Evolutionary conservation across 1,139 yeast species (phyloP), one percentile per base, ranked within the genome.

Genomic region (Wickerhamiella pararugosa): DNA sequence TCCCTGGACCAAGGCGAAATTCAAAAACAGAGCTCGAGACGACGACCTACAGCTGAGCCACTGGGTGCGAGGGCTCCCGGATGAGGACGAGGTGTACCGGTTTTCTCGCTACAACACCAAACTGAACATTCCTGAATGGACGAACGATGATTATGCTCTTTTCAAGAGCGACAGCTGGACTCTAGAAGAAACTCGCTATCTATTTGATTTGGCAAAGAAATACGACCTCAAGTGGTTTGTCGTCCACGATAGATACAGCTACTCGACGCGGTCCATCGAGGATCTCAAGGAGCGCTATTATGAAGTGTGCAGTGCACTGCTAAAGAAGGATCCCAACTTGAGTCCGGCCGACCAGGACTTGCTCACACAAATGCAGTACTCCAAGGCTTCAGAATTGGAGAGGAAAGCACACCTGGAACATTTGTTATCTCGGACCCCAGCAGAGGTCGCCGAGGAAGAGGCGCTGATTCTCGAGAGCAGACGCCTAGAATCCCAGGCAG

Each of bases 361-460:
- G 36, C 52, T 64, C 45, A 59, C 60, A 42, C 62, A 61, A 30
- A 59, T 78, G 61, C 62, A 67, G 29, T 90, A 70, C 57, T 75
- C 83, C 30, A 79, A 76, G 50, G 68, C 62, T 25, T 75, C 74
- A 49, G 98, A 92, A 58, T 49, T 71, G 25, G 83, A 79, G 51
- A 72, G 98, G 51, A 90, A 87, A 53, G 73, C 74, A 42, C 90
- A 90, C 56, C 64, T 90, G 42, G 80, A 78, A 52, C 74, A 82
- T 49, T 65, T 90, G 29, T 66, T 90, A 37, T 75, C 76, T 43
- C 67, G 99, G 51, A 78, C 92, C 3, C 96, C 98, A 0, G 94
- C 96, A 0, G 98, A 90, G 57, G 83, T 90, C 34, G 97, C 98
- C 0, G 98, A 90, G 60, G 99, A 90, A 59, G 97, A 92, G 59